Evolutionary conservation across 139 green algal genomes (phyloP).

Genomic region (Micromonas pusilla): DNA sequence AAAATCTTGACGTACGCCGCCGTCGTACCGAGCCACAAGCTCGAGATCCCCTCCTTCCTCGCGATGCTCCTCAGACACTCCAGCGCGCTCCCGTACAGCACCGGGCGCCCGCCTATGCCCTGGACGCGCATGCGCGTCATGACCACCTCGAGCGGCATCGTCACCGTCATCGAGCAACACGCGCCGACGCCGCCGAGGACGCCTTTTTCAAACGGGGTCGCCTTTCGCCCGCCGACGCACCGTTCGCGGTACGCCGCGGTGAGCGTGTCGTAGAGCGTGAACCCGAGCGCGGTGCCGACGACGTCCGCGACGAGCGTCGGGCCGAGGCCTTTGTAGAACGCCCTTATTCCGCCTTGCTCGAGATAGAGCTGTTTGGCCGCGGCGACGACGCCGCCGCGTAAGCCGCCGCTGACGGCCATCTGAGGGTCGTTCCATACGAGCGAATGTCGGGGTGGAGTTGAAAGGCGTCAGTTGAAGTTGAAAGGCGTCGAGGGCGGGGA

Average conservation of each 20-base stretch:
- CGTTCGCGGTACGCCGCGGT: neutral
- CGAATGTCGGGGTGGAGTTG: too few species aligned
- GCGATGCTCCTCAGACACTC: slow-evolving; percentile 16
- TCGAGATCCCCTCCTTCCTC: slow-evolving; percentile 7
- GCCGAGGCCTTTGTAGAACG: slow-evolving; percentile 30
- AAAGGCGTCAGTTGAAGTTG: too few species aligned
- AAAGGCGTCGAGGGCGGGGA: too few species aligned
- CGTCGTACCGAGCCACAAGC: slow-evolving; percentile 1
- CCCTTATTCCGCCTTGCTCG: slow-evolving; percentile 8
- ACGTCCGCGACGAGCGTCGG: slow-evolving; percentile 21
- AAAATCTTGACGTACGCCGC: slow-evolving; percentile 25
- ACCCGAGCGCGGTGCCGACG: slow-evolving; percentile 11
- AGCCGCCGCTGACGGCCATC: slow-evolving; percentile 8
- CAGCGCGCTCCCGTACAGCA: slow-evolving; percentile 28
- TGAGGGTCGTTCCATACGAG: too few species aligned
- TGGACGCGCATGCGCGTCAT: slow-evolving; percentile 29
- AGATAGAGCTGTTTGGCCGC: neutral
- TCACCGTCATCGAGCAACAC: slow-evolving; percentile 22
- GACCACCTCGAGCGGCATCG: slow-evolving; percentile 26
- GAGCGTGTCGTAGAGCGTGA: slow-evolving; percentile 29
- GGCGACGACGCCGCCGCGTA: neutral
- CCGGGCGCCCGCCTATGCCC: neutral
- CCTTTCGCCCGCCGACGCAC: slow-evolving; percentile 2
- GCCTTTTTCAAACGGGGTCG: slow-evolving; percentile 19
- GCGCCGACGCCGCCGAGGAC: slow-evolving; percentile 17